These are phyloP conservation scores for Debaryomyces prosopidis DNA, from an alignment of 805 yeast genomes.

Conservation along the genomic window DNA sequence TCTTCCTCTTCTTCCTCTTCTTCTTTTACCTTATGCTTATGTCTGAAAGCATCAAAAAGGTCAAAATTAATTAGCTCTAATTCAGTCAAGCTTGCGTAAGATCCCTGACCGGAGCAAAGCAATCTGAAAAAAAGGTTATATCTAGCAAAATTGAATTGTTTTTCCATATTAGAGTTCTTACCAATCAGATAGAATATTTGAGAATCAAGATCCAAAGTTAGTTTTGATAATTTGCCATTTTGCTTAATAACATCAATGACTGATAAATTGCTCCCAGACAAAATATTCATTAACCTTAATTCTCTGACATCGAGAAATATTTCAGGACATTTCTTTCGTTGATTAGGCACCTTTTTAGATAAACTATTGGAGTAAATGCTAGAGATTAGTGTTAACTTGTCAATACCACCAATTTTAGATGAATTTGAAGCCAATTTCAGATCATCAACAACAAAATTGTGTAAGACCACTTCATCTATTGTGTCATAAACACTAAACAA, in stretches of 20 bases:
- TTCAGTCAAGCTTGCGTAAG: constrained; percentile 24
- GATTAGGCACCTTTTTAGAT: constrained; percentile 11
- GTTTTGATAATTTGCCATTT: constrained; percentile 31
- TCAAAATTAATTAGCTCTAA: constrained; percentile 34
- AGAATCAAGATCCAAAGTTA: constrained; percentile 52
- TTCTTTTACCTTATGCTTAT: constrained; percentile 14
- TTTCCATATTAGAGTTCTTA: constrained; percentile 11
- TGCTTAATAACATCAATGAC: constrained; percentile 46
- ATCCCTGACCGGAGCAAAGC: constrained; percentile 36
- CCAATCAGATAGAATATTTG: constrained; percentile 36
- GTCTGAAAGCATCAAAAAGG: constrained; percentile 18
- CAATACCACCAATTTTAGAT: constrained; percentile 18
- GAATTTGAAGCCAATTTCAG: constrained; percentile 14
- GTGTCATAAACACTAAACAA: constrained; percentile 40
- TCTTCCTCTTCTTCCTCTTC: constrained; percentile 8
- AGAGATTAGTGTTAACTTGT: constrained; percentile 16
- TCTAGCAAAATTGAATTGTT: constrained; percentile 30
- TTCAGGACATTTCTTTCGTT: constrained; percentile 11
- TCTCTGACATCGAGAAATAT: constrained; percentile 42
- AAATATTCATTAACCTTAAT: constrained; percentile 39
- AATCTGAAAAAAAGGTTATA: constrained; percentile 29
- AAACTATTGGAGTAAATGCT: constrained; percentile 20
- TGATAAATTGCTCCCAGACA: constrained; percentile 48
- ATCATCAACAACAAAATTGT: constrained; percentile 51
- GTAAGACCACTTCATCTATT: constrained; percentile 43